These are phyloP conservation scores for Starmerella stigmatis DNA, from an alignment of 805 yeast genomes.

Conservation along the genomic window DNA sequence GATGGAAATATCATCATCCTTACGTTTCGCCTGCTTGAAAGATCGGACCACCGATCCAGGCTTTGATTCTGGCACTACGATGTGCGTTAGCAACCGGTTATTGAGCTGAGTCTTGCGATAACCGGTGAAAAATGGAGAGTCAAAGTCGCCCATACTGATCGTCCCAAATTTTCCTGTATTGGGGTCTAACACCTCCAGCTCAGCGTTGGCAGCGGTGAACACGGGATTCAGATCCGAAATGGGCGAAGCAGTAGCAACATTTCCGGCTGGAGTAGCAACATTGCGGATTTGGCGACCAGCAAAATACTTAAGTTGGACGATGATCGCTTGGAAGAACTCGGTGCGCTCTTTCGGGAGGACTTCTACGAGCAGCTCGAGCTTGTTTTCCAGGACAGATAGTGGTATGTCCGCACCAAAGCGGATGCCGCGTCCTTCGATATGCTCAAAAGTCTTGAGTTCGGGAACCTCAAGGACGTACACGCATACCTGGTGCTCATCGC, in stretches of 20 bases:
- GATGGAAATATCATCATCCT: constrained; percentile 43
- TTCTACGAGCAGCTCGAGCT: constrained; percentile 29
- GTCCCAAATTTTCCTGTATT: constrained; percentile 24
- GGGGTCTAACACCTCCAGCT: constrained; percentile 32
- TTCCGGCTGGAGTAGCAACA: constrained; percentile 43
- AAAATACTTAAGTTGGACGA: constrained; percentile 37
- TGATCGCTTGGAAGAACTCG: constrained; percentile 34
- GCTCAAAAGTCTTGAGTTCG: constrained; percentile 32
- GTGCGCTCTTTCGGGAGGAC: constrained; percentile 25
- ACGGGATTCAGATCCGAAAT: constrained; percentile 42
- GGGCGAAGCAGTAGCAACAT: constrained; percentile 42
- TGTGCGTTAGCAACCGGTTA: constrained; percentile 31
- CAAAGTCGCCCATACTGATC: constrained; percentile 32
- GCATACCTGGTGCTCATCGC: constrained; percentile 34
- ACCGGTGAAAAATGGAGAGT: constrained; percentile 34
- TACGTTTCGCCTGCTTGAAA: constrained; percentile 40
- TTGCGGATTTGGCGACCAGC: constrained; percentile 43
- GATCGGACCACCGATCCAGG: constrained; percentile 34
- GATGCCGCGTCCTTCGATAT: constrained; percentile 36
- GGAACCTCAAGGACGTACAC: constrained; percentile 37
- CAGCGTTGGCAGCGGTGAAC: constrained; percentile 36
- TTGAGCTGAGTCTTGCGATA: constrained; percentile 37
- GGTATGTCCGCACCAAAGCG: constrained; percentile 37
- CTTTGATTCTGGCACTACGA: constrained; percentile 36
- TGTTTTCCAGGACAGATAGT: constrained; percentile 33